phyloP scores from a whole-genome alignment of 257 asterid species.

The Coffea canephora region DNA sequence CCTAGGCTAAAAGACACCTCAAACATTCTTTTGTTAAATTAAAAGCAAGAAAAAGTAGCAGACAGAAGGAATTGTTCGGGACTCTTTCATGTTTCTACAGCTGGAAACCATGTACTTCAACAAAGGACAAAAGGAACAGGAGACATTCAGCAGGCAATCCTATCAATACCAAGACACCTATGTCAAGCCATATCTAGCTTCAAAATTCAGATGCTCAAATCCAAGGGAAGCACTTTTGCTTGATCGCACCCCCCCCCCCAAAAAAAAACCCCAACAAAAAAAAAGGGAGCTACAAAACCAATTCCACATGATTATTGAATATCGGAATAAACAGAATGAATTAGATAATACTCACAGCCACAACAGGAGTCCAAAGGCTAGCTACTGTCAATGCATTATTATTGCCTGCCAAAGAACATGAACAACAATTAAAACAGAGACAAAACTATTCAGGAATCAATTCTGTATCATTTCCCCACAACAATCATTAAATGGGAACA shows the following conservation, averaged over 20 bases:
- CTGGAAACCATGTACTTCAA: too few species aligned
- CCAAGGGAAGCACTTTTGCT: neutral
- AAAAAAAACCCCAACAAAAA: too few species aligned
- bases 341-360: slow-evolving; percentile 73
- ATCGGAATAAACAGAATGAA: neutral
- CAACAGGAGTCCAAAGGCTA: slow-evolving; percentile 95
- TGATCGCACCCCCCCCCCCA: neutral
- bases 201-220: neutral
- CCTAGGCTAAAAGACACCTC: too few species aligned
- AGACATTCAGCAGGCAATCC: too few species aligned
- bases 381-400: slow-evolving; percentile 65
- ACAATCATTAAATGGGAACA: neutral
- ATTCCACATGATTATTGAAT: too few species aligned
- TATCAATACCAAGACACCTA: too few species aligned
- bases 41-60: too few species aligned
- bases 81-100: too few species aligned
- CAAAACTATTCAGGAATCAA: neutral
- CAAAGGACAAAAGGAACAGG: too few species aligned
- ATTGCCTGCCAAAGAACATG: slow-evolving; percentile 59
- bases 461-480: too few species aligned
- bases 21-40: too few species aligned
- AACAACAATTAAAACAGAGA: slow-evolving; percentile 2
- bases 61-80: too few species aligned
- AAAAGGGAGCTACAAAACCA: neutral
- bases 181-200: neutral